Evolutionary conservation across 208 protist species (phyloP), one percentile per base, ranked within the genome.

Genomic region (Balamuthia mandrillaris): DNA sequence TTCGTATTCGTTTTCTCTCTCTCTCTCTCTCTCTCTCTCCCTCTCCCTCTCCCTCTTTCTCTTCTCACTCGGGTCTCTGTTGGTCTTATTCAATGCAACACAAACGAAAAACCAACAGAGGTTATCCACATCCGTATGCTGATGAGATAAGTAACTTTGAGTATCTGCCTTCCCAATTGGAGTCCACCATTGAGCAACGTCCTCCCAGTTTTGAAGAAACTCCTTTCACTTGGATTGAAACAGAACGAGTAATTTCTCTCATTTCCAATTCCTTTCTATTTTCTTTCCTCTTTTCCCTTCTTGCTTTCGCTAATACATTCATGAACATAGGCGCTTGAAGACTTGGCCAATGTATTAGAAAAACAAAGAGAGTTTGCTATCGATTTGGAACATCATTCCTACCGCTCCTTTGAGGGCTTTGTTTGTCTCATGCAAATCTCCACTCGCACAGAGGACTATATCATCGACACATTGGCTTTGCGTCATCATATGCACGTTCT

Each of bases 381-480:
- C n/a, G n/a, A n/a, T n/a, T n/a, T n/a, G n/a, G n/a, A 85, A 41
- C 79, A 85, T 21, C 79, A 85, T 24, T 58, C 45, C 35, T 85
- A 85, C 56, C 37, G 79, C 12, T 81, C 79, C 16, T 85, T 63
- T 42, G 95, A 98, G 66, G 97, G 97, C 39, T 98, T 99, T 85
- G 96, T 95, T 10, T 99, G 98, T 89, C 92, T 99, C 33, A 98
- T 99, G 97, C 98, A 99, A 87, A 95, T 99, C 68, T 98, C 96
- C 63, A 98, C 97, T 1, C 91, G 96, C 37, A 89, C 82, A 31
- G 88, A 93, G 63, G 98, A 99, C 92, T 99, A 95, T 89, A 93
- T 99, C 24, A 88, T 99, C 51, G 98, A 99, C 90, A 96, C 96
- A 37, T 86, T 99, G 10, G 92, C 94, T 52, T 88, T 99, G 12